phyloP scores from a whole-genome alignment of 805 yeast species.

The Lachancea sp. region DNA sequence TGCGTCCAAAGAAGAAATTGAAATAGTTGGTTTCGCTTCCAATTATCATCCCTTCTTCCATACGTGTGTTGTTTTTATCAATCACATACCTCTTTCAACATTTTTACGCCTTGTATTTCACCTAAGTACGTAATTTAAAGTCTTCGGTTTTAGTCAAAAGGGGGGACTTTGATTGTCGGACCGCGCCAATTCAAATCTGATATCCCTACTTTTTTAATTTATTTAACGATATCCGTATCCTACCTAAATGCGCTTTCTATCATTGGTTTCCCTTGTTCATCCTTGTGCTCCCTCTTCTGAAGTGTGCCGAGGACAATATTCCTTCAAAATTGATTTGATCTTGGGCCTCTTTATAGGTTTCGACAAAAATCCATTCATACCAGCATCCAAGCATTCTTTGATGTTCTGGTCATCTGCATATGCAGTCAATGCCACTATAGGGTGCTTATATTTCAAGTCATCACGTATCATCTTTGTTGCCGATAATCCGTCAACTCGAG shows the following conservation, averaged over 20 bases:
- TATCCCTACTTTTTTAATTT: too few species aligned
- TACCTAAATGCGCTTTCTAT: too few species aligned
- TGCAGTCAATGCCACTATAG: conserved; percentile 92
- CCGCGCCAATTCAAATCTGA: too few species aligned
- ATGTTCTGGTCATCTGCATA: conserved; percentile 91
- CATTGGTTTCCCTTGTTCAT: too few species aligned
- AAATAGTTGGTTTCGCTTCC: conserved; percentile 56
- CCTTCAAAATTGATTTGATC: conserved; percentile 46
- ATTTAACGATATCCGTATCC: too few species aligned
- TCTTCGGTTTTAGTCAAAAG: conserved; percentile 10
- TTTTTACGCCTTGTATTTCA: conserved; percentile 11
- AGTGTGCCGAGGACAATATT: conserved; percentile 23
- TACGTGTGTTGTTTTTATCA: conserved; percentile 1
- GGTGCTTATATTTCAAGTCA: conserved; percentile 53
- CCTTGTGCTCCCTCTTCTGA: background rate
- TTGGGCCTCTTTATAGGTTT: conserved; percentile 79
- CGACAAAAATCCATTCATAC: conserved; percentile 86
- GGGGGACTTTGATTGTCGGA: too few species aligned
- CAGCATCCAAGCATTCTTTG: conserved; percentile 76
- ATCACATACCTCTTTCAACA: conserved; percentile 6
- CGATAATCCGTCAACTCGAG: conserved; percentile 78
- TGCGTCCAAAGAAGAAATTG: conserved; percentile 99
- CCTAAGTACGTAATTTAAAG: conserved; percentile 11
- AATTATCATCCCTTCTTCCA: conserved; percentile 1
- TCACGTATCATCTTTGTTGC: conserved; percentile 72